These are phyloP conservation scores for Lagerstroemia speciosa DNA, from an alignment of 345 rosid genomes.

Conservation along the genomic window DNA sequence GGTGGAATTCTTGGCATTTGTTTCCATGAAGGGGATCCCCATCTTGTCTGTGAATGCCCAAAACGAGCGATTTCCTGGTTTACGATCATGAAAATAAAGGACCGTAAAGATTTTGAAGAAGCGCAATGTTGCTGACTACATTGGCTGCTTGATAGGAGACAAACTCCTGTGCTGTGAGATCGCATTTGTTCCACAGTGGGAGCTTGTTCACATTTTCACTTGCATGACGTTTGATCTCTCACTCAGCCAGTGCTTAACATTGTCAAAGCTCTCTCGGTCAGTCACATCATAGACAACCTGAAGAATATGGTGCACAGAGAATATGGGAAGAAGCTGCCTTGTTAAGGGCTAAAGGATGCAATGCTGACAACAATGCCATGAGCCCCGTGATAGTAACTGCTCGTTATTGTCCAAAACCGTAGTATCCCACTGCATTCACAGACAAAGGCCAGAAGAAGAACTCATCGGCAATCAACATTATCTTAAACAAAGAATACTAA, in stretches of 20 bases:
- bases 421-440: conserved; percentile 59
- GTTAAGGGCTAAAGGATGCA: neutral
- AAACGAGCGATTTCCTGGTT: neutral
- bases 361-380: conserved; percentile 61
- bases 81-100: neutral
- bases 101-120: neutral
- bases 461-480: neutral
- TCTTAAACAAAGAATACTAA: neutral
- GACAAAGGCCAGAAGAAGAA: conserved; percentile 5
- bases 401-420: conserved; percentile 70
- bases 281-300: conserved; percentile 79
- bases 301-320: neutral
- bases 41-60: conserved; percentile 77
- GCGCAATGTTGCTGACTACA: conserved; percentile 21
- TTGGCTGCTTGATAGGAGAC: conserved; percentile 63
- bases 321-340: neutral
- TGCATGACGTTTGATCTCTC: conserved; percentile 71
- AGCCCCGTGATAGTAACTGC: conserved; percentile 81
- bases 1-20: conserved; percentile 65
- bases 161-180: conserved; percentile 63
- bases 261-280: conserved; percentile 80
- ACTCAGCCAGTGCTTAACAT: conserved; percentile 71
- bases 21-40: conserved; percentile 80
- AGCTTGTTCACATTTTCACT: conserved; percentile 78
- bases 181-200: conserved; percentile 66